Conservation (phyloP, 225 moss, liverwort and hornwort genomes). For the Ulota crispa region DNA sequence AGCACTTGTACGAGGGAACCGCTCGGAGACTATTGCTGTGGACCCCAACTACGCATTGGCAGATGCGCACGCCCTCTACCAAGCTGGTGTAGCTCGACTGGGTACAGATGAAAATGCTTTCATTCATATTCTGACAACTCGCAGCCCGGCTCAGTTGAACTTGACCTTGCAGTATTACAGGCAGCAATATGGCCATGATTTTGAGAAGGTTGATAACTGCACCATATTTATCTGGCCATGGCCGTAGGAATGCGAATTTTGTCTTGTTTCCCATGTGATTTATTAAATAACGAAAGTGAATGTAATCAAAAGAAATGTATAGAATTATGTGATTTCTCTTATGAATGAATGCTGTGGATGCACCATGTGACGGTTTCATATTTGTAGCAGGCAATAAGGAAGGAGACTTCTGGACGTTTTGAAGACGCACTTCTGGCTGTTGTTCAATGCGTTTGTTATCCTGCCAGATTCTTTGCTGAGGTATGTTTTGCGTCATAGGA, state of each 20-base stretch:
- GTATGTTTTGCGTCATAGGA: constrained; percentile 13
- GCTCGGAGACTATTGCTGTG: constrained; percentile 39
- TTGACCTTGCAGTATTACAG: constrained; percentile 49
- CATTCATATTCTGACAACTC: constrained; percentile 56
- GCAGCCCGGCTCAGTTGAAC: constrained; percentile 56
- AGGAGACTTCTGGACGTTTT: constrained; percentile 55
- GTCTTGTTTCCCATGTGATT: neutral
- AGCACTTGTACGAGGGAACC: constrained; percentile 48
- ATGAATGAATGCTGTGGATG: neutral
- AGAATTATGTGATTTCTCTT: neutral
- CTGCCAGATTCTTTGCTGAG: constrained; percentile 59
- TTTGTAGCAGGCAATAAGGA: constrained; percentile 52
- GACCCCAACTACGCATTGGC: constrained; percentile 40
- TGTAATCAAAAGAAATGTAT: neutral
- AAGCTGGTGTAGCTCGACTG: constrained; percentile 47
- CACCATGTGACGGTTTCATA: neutral
- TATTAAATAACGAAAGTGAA: neutral
- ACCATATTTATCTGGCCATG: neutral
- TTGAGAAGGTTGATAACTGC: constrained; percentile 38
- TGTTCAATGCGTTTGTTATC: constrained; percentile 49
- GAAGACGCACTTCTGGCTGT: constrained; percentile 55
- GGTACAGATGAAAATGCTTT: constrained; percentile 58
- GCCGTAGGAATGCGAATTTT: no score
- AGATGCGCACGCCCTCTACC: constrained; percentile 53
- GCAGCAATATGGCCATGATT: constrained; percentile 57